Percentiles rank a stretch among this genome's conserved stretches.
phyloP scores from a whole-genome alignment of 2,329 filamentous ascomycete genomes.

The Calonectria montana region DNA sequence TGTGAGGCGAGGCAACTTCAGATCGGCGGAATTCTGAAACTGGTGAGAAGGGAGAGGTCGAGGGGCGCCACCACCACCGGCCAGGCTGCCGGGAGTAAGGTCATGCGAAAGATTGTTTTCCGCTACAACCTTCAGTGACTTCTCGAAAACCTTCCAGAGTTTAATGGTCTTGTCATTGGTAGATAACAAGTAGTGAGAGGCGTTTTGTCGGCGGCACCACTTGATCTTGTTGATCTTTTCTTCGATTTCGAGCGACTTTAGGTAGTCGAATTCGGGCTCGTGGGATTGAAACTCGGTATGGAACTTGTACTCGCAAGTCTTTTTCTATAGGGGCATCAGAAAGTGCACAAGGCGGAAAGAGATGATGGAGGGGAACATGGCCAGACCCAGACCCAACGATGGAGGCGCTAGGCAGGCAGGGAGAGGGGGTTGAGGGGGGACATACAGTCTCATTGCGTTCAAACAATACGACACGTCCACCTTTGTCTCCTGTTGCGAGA shows the following conservation, averaged over 20 bases:
- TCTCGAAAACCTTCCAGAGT: conserved; percentile 99
- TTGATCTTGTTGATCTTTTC: conserved; percentile 99
- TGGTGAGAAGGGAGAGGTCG: conserved; percentile 75
- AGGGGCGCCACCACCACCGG: conserved; percentile 82
- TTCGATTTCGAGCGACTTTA: conserved; percentile 99
- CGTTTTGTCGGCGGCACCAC: conserved; percentile 98
- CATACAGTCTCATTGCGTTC: conserved; percentile 95
- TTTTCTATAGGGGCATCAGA: conserved; percentile 75
- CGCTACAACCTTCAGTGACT: conserved; percentile 97
- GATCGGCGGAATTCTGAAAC: conserved; percentile 83
- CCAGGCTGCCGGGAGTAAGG: conserved; percentile 79
- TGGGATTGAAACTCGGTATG: conserved; percentile 99
- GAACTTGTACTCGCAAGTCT: conserved; percentile 99
- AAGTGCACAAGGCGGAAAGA: conserved; percentile 35
- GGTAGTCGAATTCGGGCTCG: conserved; percentile 98
- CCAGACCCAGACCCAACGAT: neutral
- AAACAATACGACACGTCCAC: conserved; percentile 85
- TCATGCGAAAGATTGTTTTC: conserved; percentile 99
- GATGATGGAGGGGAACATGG: conserved; percentile 38
- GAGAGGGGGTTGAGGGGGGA: conserved; percentile 18
- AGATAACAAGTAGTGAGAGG: conserved; percentile 96
- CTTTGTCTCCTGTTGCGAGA: conserved; percentile 90
- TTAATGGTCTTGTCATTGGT: conserved; percentile 99
- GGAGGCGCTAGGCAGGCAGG: neutral
- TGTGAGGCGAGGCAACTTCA: conserved; percentile 95